Conservation (phyloP, 331 rosid genomes). For the Rhamnella rubrinervis region DNA sequence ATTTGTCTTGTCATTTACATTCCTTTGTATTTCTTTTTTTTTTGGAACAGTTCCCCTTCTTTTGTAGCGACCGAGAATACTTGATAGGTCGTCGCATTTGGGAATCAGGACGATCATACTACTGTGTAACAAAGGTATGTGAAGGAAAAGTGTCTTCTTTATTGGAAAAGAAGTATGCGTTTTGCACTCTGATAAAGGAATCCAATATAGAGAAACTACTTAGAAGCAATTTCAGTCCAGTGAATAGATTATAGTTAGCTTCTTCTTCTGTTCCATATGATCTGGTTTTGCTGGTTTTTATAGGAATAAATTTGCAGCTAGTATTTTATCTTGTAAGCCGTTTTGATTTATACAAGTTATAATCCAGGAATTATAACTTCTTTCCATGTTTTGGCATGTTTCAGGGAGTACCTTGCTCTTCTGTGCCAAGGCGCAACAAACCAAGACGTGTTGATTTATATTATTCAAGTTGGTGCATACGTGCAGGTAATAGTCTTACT, state of each 20-base stretch:
- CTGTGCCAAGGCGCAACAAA: slow-evolving; percentile 77
- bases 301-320: background rate
- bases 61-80: slow-evolving; percentile 94
- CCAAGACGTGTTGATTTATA: slow-evolving; percentile 85
- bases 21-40: slow-evolving; percentile 18
- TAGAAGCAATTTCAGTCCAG: background rate
- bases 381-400: slow-evolving; percentile 23
- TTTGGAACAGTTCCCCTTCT: slow-evolving; percentile 86
- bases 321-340: slow-evolving; percentile 4
- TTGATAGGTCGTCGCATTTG: slow-evolving; percentile 93
- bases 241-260: background rate
- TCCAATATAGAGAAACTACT: background rate
- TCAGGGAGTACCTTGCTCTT: slow-evolving; percentile 82
- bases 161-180: background rate
- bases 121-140: slow-evolving; percentile 86
- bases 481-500: slow-evolving; percentile 58
- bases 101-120: slow-evolving; percentile 67
- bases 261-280: background rate
- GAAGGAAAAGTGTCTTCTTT: slow-evolving; percentile 5
- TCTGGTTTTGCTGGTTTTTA: background rate
- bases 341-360: slow-evolving; percentile 8
- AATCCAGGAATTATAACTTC: slow-evolving; percentile 18
- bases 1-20: slow-evolving; percentile 6
- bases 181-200: background rate
- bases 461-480: slow-evolving; percentile 96